These are phyloP conservation scores for Phanerodontia chrysosporium DNA, from an alignment of 768 basidiomycete genomes.

Conservation along the genomic window DNA sequence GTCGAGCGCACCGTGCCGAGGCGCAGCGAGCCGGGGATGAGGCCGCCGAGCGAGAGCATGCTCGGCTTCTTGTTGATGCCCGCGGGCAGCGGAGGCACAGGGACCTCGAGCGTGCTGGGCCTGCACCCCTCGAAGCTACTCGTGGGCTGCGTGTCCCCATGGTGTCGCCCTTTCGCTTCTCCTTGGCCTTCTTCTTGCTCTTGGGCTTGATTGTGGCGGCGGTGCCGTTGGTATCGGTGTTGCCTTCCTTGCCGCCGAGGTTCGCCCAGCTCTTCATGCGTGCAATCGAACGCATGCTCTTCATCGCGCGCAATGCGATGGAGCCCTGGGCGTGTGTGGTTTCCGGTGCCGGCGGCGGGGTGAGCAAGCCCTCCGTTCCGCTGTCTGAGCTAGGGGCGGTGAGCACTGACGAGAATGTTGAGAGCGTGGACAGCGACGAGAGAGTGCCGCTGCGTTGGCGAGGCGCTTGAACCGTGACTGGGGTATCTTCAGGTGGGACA, in stretches of 20 bases:
- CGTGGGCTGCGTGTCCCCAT: constrained; percentile 40
- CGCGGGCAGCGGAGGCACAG: constrained; percentile 48
- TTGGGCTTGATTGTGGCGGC: constrained; percentile 20
- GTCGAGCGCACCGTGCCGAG: constrained; percentile 14
- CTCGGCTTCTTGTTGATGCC: no score
- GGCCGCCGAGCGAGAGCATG: constrained; percentile 52
- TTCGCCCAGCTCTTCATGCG: constrained; percentile 72
- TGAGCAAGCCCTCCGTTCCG: constrained; percentile 10
- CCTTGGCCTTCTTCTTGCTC: constrained; percentile 34
- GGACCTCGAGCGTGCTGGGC: constrained; percentile 30
- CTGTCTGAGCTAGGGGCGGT: background rate
- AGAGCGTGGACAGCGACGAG: background rate
- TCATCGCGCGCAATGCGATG: constrained; percentile 75
- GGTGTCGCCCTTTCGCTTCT: no score
- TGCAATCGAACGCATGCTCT: constrained; percentile 68
- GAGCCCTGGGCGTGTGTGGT: constrained; percentile 40
- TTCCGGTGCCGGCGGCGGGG: background rate
- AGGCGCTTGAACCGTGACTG: background rate
- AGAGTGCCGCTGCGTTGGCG: background rate
- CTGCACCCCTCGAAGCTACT: constrained; percentile 70
- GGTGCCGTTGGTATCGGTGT: background rate
- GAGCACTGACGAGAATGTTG: no score
- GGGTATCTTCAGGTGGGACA: background rate
- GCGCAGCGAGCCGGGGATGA: constrained; percentile 41
- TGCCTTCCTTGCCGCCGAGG: constrained; percentile 32